These are phyloP conservation scores for Vickermania spadyakhi DNA, from an alignment of 208 protist species.

Conservation along the genomic window DNA sequence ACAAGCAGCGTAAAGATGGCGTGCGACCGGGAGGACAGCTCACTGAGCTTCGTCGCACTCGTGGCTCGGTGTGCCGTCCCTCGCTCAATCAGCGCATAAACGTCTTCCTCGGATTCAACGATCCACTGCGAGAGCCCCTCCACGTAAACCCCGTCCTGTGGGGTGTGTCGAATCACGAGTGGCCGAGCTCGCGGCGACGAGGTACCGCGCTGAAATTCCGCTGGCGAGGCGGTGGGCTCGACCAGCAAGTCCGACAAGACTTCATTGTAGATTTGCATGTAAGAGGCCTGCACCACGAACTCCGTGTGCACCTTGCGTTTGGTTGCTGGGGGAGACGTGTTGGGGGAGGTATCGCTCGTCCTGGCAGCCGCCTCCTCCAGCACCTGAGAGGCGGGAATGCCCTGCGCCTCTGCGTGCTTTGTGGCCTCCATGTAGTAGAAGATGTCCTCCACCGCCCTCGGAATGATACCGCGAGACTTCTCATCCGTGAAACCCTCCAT, in stretches of 20 bases:
- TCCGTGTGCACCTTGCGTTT: slow-evolving; percentile 10
- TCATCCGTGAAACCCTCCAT: slow-evolving; percentile 84
- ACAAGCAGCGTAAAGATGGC: slow-evolving; percentile 90
- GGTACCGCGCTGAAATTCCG: neutral
- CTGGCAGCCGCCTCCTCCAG: neutral
- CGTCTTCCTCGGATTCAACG: slow-evolving; percentile 81
- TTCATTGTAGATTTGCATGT: slow-evolving; percentile 91
- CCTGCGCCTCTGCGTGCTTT: neutral
- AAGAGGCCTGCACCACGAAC: slow-evolving; percentile 58
- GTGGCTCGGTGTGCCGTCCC: slow-evolving; percentile 55
- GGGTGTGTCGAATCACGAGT: slow-evolving; percentile 49
- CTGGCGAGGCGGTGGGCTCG: slow-evolving; percentile 4
- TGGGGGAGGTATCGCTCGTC: neutral
- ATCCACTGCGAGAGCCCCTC: slow-evolving; percentile 88
- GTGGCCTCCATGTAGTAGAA: slow-evolving; percentile 29
- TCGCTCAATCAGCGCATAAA: slow-evolving; percentile 85
- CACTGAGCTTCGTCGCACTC: slow-evolving; percentile 87
- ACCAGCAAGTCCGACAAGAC: slow-evolving; percentile 74
- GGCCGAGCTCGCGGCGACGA: slow-evolving; percentile 6
- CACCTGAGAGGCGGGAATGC: too few species aligned
- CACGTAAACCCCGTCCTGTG: slow-evolving; percentile 86
- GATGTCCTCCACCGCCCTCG: slow-evolving; percentile 48
- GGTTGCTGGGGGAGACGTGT: slow-evolving; percentile 7
- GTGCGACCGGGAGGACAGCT: slow-evolving; percentile 92
- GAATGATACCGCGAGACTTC: slow-evolving; percentile 75